A percentile compares a stretch with the other conserved stretches of the same genome.
Conservation (phyloP, 73 alveolate species). For the Blepharisma stoltei region DNA sequence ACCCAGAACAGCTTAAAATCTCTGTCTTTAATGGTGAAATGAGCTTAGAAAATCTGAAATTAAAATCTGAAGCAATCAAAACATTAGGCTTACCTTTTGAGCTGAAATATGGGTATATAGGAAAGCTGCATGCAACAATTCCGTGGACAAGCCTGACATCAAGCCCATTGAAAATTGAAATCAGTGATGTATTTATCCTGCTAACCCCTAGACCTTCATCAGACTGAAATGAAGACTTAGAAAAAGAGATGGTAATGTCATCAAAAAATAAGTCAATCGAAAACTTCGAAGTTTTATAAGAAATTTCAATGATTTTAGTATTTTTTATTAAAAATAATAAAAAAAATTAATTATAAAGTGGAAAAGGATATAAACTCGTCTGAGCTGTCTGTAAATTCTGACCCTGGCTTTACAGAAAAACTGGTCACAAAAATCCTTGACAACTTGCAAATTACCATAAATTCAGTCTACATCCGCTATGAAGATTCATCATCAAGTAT, state of each 20-base stretch:
- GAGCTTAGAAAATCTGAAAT: conserved; percentile 62
- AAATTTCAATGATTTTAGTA: too few relatives aligned
- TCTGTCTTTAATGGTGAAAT: conserved; percentile 80
- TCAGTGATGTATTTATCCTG: conserved; percentile 64
- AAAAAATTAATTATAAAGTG: too few relatives aligned
- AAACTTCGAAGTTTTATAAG: conserved; percentile 28
- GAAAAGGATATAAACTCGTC: too few relatives aligned
- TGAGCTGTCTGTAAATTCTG: conserved; percentile 36
- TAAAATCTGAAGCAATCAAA: conserved; percentile 68
- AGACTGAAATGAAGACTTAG: conserved; percentile 44
- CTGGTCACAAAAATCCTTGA: conserved; percentile 72
- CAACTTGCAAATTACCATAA: conserved; percentile 75
- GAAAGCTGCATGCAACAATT: conserved; percentile 59
- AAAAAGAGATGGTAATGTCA: conserved; percentile 34
- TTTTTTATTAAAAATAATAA: too few relatives aligned
- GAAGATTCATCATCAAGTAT: neutral
- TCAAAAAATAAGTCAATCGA: conserved; percentile 29
- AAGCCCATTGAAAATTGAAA: conserved; percentile 68
- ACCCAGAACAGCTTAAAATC: conserved; percentile 61
- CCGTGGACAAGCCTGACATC: conserved; percentile 86
- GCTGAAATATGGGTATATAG: conserved; percentile 72
- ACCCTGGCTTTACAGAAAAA: conserved; percentile 70
- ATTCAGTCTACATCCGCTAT: conserved; percentile 69
- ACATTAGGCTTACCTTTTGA: conserved; percentile 70
- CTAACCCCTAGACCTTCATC: conserved; percentile 47